Conservation (phyloP, 1,139 yeast species). For the Candida buenavistaensis region DNA sequence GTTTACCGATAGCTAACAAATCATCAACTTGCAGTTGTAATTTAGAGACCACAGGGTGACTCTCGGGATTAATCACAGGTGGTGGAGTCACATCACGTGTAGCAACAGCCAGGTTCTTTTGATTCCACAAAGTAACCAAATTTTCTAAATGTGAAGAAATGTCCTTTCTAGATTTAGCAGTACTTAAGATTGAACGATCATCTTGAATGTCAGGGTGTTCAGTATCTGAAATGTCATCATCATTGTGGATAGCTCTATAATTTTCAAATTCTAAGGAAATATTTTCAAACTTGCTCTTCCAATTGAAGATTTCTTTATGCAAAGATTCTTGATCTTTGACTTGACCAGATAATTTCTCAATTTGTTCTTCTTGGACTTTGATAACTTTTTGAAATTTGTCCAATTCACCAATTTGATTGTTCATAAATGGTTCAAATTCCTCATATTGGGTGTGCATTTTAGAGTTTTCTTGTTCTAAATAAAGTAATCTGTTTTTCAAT, state of each 20-base stretch:
- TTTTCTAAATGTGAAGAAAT: constrained; percentile 41
- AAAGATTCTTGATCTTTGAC: constrained; percentile 47
- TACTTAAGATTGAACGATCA: constrained; percentile 28
- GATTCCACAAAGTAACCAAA: constrained; percentile 40
- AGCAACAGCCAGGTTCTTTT: constrained; percentile 10
- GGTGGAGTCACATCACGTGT: constrained; percentile 12
- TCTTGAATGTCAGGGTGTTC: constrained; percentile 20
- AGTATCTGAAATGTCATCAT: constrained; percentile 33
- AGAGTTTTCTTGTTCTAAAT: constrained; percentile 49
- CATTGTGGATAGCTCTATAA: constrained; percentile 37
- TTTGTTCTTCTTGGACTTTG: constrained; percentile 51
- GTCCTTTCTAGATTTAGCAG: constrained; percentile 32
- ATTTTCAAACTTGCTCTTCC: constrained; percentile 46
- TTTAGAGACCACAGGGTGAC: constrained; percentile 32
- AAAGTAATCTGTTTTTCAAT: constrained; percentile 44
- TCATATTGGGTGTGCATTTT: constrained; percentile 38
- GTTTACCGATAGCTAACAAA: constrained; percentile 38
- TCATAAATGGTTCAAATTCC: constrained; percentile 56
- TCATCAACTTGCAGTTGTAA: constrained; percentile 53
- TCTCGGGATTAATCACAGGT: constrained; percentile 15
- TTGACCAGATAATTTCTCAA: constrained; percentile 40
- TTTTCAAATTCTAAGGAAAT: constrained; percentile 48
- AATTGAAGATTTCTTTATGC: constrained; percentile 47
- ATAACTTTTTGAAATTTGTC: constrained; percentile 55
- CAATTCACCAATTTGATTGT: constrained; percentile 55